These are phyloP conservation scores for Penstemon newberryi DNA, from an alignment of 257 asterid genomes.

Conservation along the genomic window DNA sequence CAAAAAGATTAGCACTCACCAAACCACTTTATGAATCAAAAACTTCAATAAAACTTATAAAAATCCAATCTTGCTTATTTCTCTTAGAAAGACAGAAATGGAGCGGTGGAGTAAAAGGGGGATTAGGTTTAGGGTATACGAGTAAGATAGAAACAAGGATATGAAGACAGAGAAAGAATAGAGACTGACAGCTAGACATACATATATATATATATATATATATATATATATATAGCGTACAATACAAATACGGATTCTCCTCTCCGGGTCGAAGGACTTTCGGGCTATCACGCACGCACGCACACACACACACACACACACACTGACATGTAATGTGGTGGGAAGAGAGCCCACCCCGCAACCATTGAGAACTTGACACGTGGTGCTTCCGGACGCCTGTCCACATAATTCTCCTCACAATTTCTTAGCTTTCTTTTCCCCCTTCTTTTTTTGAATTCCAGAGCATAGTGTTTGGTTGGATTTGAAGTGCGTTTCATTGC, in stretches of 20 bases:
- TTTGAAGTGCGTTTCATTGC: no score
- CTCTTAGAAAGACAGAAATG: background rate
- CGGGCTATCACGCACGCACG: conserved; percentile 27
- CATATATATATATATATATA: no score
- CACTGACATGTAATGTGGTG: conserved; percentile 48
- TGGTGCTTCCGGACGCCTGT: conserved; percentile 49
- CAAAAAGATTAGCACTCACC: conserved; percentile 40
- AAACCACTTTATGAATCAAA: conserved; percentile 38
- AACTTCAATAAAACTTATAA: conserved; percentile 14
- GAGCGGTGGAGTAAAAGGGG: conserved; percentile 29
- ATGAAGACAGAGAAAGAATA: conserved; percentile 26
- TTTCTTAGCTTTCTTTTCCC: background rate
- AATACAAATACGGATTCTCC: conserved; percentile 44
- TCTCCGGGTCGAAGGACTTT: conserved; percentile 39
- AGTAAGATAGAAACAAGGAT: conserved; percentile 34
- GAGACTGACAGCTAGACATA: conserved; percentile 19
- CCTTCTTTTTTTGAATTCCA: no score
- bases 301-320: no score
- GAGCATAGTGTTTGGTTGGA: no score
- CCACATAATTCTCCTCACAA: conserved; percentile 32
- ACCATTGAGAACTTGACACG: conserved; percentile 36
- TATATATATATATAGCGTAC: conserved; percentile 22
- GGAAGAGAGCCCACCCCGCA: conserved; percentile 50
- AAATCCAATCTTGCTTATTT: conserved; percentile 25
- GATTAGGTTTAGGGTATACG: conserved; percentile 29